Conservation (phyloP, 768 basidiomycete genomes). For the Candolleomyces eurysporus region DNA sequence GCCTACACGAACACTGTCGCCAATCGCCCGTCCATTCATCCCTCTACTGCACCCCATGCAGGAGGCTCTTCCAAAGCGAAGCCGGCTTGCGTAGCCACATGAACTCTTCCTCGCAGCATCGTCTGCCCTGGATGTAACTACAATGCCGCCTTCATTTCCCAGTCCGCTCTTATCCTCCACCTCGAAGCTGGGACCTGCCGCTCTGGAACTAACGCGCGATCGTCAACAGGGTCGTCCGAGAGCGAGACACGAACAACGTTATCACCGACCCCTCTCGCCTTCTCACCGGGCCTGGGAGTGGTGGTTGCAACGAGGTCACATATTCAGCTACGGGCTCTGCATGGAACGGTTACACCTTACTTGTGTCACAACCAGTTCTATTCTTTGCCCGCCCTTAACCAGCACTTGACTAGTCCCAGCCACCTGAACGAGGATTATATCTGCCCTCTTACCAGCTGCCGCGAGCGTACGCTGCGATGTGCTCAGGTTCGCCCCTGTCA, state of each 20-base stretch:
- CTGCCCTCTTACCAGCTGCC: slow-evolving; percentile 52
- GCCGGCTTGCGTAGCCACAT: slow-evolving; percentile 38
- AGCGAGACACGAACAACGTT: slow-evolving; percentile 42
- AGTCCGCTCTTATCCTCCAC: slow-evolving; percentile 57
- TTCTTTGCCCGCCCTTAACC: slow-evolving; percentile 47
- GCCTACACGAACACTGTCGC: slow-evolving; percentile 45
- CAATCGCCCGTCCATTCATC: slow-evolving; percentile 30
- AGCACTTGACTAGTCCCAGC: slow-evolving; percentile 61
- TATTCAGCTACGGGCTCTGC: slow-evolving; percentile 33
- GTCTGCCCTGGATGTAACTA: slow-evolving; percentile 45
- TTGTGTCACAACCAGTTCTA: slow-evolving; percentile 49
- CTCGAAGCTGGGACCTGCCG: slow-evolving; percentile 59
- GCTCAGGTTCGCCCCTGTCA: slow-evolving; percentile 41
- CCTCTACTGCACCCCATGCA: slow-evolving; percentile 44
- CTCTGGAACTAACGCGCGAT: slow-evolving; percentile 42
- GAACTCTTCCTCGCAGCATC: slow-evolving; percentile 42
- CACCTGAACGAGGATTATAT: slow-evolving; percentile 53
- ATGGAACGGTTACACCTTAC: slow-evolving; percentile 50
- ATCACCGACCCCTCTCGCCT: slow-evolving; percentile 59
- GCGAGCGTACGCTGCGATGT: slow-evolving; percentile 48
- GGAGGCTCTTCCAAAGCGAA: slow-evolving; percentile 34
- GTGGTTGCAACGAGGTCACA: slow-evolving; percentile 11
- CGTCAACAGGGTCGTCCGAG: slow-evolving; percentile 41
- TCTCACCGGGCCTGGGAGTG: slow-evolving; percentile 31
- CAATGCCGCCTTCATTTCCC: slow-evolving; percentile 43